Percentiles rank a stretch among this genome's conserved stretches.
These are phyloP conservation scores for Diaporthe caulivora DNA, from an alignment of 2,329 filamentous ascomycete species.

Conservation along the genomic window DNA sequence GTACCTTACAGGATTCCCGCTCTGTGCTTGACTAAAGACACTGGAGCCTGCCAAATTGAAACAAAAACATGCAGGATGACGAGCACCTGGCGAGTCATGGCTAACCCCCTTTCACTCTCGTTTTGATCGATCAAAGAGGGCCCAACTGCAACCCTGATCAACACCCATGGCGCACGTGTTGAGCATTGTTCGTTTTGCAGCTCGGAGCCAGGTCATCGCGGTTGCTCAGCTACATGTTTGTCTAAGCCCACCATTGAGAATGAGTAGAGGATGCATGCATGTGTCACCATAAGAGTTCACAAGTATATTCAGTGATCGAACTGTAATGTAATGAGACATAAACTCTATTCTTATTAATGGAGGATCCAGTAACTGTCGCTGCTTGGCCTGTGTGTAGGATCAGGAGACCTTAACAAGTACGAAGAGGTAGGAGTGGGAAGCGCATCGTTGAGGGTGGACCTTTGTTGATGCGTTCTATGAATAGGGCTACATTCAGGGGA, in stretches of 20 bases:
- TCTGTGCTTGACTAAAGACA: not conserved
- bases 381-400: not conserved
- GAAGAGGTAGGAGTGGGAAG: not conserved
- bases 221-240: not conserved
- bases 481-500: not conserved
- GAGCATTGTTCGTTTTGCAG: not conserved
- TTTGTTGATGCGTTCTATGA: not conserved
- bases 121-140: not conserved
- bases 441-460: not conserved
- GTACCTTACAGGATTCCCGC: not conserved
- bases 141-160: not conserved
- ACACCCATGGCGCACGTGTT: not conserved
- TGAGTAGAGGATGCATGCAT: not conserved
- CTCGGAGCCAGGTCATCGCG: not conserved
- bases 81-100: conserved; percentile 4
- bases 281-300: not conserved
- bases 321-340: not conserved
- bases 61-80: not conserved
- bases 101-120: not conserved
- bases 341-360: not conserved
- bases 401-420: not conserved
- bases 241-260: not conserved
- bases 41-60: conserved; percentile 5
- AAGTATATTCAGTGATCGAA: not conserved
- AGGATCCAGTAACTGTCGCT: not conserved